phyloP scores from a whole-genome alignment of 1,139 yeast species.

The Yarrowia galli region DNA sequence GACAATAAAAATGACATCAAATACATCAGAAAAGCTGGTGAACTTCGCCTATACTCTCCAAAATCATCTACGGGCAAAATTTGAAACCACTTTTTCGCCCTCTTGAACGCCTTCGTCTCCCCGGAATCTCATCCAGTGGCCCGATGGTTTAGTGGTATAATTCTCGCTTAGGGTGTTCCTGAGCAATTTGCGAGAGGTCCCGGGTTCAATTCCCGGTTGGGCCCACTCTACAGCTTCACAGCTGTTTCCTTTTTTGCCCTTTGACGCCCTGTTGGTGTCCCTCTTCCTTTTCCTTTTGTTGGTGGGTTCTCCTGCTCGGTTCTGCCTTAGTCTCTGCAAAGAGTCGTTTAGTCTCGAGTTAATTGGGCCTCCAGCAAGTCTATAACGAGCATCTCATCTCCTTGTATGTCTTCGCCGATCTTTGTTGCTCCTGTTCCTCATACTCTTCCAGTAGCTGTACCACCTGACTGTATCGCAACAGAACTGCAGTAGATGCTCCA shows the following conservation, averaged over 20 bases:
- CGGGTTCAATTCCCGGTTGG: conserved; percentile 17
- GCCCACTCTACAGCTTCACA: not conserved
- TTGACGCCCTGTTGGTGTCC: not conserved
- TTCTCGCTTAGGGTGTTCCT: conserved; percentile 18
- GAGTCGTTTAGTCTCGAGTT: no score
- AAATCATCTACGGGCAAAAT: not conserved
- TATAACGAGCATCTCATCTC: no score
- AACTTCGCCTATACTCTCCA: no score
- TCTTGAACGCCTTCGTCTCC: not conserved
- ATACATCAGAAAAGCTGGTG: no score
- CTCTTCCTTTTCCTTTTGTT: not conserved
- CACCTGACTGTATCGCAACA: no score
- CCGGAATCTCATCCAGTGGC: not conserved
- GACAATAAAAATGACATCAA: no score
- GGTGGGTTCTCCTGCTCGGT: not conserved
- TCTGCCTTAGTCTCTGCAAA: no score
- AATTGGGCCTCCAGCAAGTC: no score
- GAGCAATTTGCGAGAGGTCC: conserved; percentile 18
- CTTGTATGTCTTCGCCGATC: no score
- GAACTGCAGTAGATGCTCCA: no score
- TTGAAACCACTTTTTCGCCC: not conserved
- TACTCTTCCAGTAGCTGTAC: no score
- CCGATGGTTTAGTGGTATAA: conserved; percentile 16
- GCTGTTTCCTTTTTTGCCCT: not conserved
- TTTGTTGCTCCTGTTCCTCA: no score